Evolutionary conservation across 768 basidiomycete species (phyloP).

Genomic region (Termitomyces sp.): DNA sequence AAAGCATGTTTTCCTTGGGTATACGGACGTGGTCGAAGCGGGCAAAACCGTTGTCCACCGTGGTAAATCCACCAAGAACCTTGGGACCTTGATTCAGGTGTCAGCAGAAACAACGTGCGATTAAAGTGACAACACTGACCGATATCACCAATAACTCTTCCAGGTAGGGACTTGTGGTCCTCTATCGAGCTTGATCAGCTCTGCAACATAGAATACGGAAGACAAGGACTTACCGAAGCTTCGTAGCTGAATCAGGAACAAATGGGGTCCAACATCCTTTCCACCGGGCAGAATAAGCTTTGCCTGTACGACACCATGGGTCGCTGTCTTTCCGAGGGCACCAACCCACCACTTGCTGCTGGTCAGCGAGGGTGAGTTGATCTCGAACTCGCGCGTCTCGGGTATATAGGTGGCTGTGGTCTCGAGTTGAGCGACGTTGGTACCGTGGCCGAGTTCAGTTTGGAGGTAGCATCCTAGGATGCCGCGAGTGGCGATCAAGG

Average conservation of each 20-base stretch:
- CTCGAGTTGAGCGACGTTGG: conserved; percentile 62
- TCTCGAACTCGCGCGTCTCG: conserved; percentile 61
- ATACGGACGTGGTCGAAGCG: conserved; percentile 61
- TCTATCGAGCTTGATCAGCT: conserved; percentile 28
- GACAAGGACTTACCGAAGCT: conserved; percentile 41
- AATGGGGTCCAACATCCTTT: conserved; percentile 61
- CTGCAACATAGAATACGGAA: background rate
- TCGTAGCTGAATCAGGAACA: conserved; percentile 69
- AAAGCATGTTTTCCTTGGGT: conserved; percentile 68
- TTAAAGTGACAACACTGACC: conserved; percentile 26
- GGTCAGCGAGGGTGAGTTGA: conserved; percentile 69
- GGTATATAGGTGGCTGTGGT: conserved; percentile 76
- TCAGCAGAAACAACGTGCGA: background rate
- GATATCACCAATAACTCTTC: conserved; percentile 65
- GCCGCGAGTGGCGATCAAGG: conserved; percentile 44
- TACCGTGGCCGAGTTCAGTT: conserved; percentile 77
- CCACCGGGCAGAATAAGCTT: conserved; percentile 61
- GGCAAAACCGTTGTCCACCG: conserved; percentile 66
- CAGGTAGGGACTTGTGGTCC: conserved; percentile 53
- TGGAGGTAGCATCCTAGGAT: conserved; percentile 73
- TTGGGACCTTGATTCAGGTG: conserved; percentile 45
- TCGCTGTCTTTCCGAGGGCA: conserved; percentile 62
- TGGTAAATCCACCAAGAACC: conserved; percentile 38
- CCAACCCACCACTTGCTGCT: conserved; percentile 86
- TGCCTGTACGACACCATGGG: conserved; percentile 73